These are phyloP conservation scores for Ophiobolus disseminans DNA, from an alignment of 2,329 filamentous ascomycete genomes.

Conservation along the genomic window DNA sequence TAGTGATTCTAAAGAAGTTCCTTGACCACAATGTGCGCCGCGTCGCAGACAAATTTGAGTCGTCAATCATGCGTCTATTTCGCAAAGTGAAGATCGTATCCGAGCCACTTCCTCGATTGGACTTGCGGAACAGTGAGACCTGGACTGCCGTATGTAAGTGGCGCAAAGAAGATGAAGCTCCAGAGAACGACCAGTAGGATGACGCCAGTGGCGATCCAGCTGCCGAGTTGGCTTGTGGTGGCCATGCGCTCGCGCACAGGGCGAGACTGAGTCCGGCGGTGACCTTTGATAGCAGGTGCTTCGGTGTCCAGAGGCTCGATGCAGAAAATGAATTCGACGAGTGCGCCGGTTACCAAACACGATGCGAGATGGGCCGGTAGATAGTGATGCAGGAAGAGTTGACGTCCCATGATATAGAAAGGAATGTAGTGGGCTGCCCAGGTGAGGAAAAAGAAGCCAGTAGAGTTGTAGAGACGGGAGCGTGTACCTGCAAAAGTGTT, in stretches of 20 bases:
- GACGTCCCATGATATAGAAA: constrained; percentile 97
- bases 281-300: constrained; percentile 44
- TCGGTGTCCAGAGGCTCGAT: constrained; percentile 71
- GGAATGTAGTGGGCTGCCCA: constrained; percentile 98
- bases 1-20: neutral
- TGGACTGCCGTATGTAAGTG: constrained; percentile 93
- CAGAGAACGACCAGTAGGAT: constrained; percentile 73
- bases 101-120: constrained; percentile 87
- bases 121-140: constrained; percentile 82
- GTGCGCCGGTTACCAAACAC: constrained; percentile 83
- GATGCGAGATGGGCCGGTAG: constrained; percentile 93
- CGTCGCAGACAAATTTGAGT: neutral
- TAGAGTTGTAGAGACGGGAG: constrained; percentile 95
- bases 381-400: constrained; percentile 98
- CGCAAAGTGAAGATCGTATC: constrained; percentile 97
- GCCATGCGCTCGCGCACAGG: constrained; percentile 84
- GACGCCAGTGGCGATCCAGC: constrained; percentile 79
- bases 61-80: constrained; percentile 74
- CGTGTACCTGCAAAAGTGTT: constrained; percentile 70
- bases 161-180: constrained; percentile 92
- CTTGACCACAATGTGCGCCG: neutral
- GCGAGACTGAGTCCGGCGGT: constrained; percentile 61
- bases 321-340: constrained; percentile 96
- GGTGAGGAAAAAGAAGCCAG: constrained; percentile 97
- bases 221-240: constrained; percentile 75